Base-by-base conservation (phyloP, 1,139 yeast species). In the Suhomyces maxii region DNA sequence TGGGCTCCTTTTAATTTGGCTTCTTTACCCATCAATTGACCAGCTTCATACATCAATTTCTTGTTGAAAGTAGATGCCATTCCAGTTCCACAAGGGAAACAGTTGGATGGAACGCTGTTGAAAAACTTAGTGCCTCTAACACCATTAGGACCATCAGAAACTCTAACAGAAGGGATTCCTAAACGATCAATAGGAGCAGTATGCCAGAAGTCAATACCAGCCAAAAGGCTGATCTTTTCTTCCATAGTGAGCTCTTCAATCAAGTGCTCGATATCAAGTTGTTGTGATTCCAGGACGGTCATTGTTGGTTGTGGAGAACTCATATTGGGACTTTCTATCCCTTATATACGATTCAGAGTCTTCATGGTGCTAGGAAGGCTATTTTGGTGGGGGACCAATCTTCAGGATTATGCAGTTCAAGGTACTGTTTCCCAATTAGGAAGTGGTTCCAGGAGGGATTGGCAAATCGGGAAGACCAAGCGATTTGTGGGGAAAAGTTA, bases 131-230 rank as follows among this genome's bases (percentile, higher is more conserved):
- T 66, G 5, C 73, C 73, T 46, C 73, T 56, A 34, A 68, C 57
- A 33, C 73, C 73, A 53, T 68, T 68, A 35, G 73, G 73, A 6
- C 73, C 73, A 49, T 68, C 73, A 34, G 69, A 65, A 8, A 67
- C 69, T 34, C 70, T 59, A 11, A 64, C 58, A 7, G 67, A 54
- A 45, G 60, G 70, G 37, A 81, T 65, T 30, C 65, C 64, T 42
- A 78, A 64, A 46, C 84, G 63, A 41, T 72, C 75, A 32, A 82
- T 61, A 6, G 78, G 68, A 26, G 63, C 67, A 0, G 86, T 81
- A 56, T 79, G 83, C 86, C 86, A 82, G 58, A 69, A 69, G 59
- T 80, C 82, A 47, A 64, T 63, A 36, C 82, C 83, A 8, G 82
- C 71, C 39, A 78, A 59, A 39, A 81, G 67, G 11, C 71, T 60